Base-by-base conservation (phyloP, 345 rosid species). In the Acer negundo region DNA sequence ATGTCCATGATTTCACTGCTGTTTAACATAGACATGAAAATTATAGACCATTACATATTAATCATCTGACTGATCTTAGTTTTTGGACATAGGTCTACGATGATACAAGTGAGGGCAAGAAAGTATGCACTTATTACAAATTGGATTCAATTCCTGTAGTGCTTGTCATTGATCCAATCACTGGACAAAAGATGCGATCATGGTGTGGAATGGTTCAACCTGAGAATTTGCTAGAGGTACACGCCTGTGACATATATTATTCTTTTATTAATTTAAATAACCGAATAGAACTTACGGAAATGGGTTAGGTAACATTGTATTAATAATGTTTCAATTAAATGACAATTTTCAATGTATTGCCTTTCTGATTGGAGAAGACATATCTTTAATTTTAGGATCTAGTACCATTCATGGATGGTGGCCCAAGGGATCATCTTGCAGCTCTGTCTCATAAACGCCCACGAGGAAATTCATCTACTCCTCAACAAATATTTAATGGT, bases 201-300 rank as follows among this genome's bases (percentile, higher is more conserved):
- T 94, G 99, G 99, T 70, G 58, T 80, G 98, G 99, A 78, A 91
- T 97, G 98, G 88, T 97, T 62, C 91, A 90, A 73, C 97, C 99
- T 8, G 99, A 90, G 84, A 89, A 81, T 82, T 81, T 97, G 82
- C 93, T 97, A 6, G 98, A 97, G 92, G 97, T 88, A 82, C 26
- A 19, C 40, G 20, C 75, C 40, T 22, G 10, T 46, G 20, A 59
- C 71, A 22, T 47, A 40, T 38, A 59, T 44, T 56, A 64, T 44
- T 24, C 66, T 49, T 23, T 19, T 38, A n/a, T 22, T 23, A 44
- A 38, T 61, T 44, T 31, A 58, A 58, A 35, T 35, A 71, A 71
- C 19, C n/a, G n/a, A 40, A 11, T 11, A n/a, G 2, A 26, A 72
- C 17, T 17, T 22, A 46, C 5, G 58, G 72, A 68, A 31, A 72